A percentile compares a stretch with the other conserved stretches of the same genome.
These are phyloP conservation scores for Diutina catenulata DNA, from an alignment of 1,139 yeast genomes.

Conservation along the genomic window DNA sequence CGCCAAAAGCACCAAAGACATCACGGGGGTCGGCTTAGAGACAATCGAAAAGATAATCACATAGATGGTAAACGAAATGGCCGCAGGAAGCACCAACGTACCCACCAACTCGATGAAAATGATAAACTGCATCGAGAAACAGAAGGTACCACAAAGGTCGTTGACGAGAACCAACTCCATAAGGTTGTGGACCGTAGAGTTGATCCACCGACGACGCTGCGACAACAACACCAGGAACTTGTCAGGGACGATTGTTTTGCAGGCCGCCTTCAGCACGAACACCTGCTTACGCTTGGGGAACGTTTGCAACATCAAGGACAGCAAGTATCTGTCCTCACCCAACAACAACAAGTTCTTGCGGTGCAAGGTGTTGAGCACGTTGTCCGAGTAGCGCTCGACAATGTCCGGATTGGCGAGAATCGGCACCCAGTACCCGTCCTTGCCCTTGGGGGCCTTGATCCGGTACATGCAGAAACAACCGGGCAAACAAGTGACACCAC, in stretches of 20 bases:
- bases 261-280: conserved; percentile 92
- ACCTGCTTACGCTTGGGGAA: conserved; percentile 89
- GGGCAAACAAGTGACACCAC: conserved; percentile 94
- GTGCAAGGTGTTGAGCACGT: conserved; percentile 79
- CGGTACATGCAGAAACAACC: conserved; percentile 97
- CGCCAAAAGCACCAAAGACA: conserved; percentile 71
- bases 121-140: conserved; percentile 95
- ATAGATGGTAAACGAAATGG: conserved; percentile 76
- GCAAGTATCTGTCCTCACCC: conserved; percentile 87
- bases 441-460: conserved; percentile 85
- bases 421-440: conserved; percentile 93
- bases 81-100: conserved; percentile 86
- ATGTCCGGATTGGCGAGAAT: conserved; percentile 92
- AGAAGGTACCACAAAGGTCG: conserved; percentile 93
- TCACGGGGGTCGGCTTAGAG: conserved; percentile 69
- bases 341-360: conserved; percentile 76
- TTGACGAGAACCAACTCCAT: conserved; percentile 82
- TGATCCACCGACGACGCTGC: conserved; percentile 97
- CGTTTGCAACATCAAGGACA: conserved; percentile 83
- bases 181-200: conserved; percentile 91
- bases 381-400: conserved; percentile 89
- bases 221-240: conserved; percentile 71
- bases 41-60: conserved; percentile 69
- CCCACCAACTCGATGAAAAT: conserved; percentile 81
- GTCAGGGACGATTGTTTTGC: conserved; percentile 89